Evolutionary conservation across 2,329 filamentous ascomycete genomes (phyloP).

Genomic region (Simplicillium sp.): DNA sequence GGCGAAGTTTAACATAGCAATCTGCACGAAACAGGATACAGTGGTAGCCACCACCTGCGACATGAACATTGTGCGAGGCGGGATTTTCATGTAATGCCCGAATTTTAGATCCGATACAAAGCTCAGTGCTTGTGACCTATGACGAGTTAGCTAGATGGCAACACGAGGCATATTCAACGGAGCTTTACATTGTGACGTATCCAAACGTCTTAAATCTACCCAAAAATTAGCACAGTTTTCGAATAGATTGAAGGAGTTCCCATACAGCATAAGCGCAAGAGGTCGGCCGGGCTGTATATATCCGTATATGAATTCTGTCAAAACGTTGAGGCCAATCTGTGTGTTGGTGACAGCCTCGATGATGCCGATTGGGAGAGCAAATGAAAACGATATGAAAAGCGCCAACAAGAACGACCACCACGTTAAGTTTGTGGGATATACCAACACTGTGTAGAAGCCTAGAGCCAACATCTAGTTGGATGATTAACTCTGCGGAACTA

Average conservation of each 20-base stretch:
- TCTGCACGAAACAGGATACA: slow-evolving; percentile 57
- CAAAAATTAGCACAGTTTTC: neutral
- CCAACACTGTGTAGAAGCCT: slow-evolving; percentile 44
- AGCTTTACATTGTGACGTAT: slow-evolving; percentile 45
- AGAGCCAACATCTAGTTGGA: slow-evolving; percentile 38
- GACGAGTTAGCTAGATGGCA: neutral
- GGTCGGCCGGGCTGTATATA: slow-evolving; percentile 68
- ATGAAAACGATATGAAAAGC: slow-evolving; percentile 52
- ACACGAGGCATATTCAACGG: neutral
- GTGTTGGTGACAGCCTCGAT: slow-evolving; percentile 63
- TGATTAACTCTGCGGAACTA: neutral
- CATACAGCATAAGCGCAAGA: slow-evolving; percentile 62
- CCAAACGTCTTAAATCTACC: slow-evolving; percentile 53
- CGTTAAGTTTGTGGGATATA: slow-evolving; percentile 55
- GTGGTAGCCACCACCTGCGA: slow-evolving; percentile 57
- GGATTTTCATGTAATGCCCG: slow-evolving; percentile 66
- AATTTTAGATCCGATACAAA: slow-evolving; percentile 61
- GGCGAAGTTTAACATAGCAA: slow-evolving; percentile 53
- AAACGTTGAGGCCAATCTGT: slow-evolving; percentile 62
- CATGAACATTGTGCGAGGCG: slow-evolving; percentile 57
- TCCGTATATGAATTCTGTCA: slow-evolving; percentile 66
- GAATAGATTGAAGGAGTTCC: neutral
- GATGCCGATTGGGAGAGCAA: slow-evolving; percentile 59
- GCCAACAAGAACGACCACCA: slow-evolving; percentile 68
- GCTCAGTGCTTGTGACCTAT: slow-evolving; percentile 47